Base-by-base conservation (phyloP, 495 filamentous ascomycete genomes). In the Penicillium parvum region DNA sequence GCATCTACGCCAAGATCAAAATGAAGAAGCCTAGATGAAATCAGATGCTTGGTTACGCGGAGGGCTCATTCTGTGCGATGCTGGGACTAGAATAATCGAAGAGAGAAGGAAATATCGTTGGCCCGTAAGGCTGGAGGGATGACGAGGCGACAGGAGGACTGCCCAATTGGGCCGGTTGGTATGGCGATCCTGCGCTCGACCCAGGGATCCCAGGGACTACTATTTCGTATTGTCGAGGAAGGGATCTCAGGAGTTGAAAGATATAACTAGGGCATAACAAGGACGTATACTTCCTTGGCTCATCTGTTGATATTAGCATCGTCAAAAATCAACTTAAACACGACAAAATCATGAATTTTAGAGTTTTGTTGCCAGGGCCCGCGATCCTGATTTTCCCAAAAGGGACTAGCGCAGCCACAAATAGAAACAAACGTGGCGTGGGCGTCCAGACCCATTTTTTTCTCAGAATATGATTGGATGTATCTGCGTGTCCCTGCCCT, bases 341-440 rank as follows among this genome's bases (percentile, higher is more conserved):
- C 12, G 28, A n/a, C n/a, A n/a, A n/a, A n/a, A n/a, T n/a, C n/a
- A n/a, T n/a, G n/a, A n/a, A n/a, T n/a, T n/a, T n/a, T n/a, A n/a
- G n/a, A n/a, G n/a, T n/a, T n/a, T n/a, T 30, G 12, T 30, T 10
- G n/a, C 7, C 28, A 36, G 17, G 26, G 35, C 16, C 16, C 23
- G 33, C 25, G 15, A 45, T 36, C 33, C 23, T 21, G 2, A 2
- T 9, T 15, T 17, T 1, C 41, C 34, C 18, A 12, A 21, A 37
- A 15, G 27, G 35, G 55, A 23, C 28, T 57, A 57, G 56, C 28
- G 43, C 14, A 8, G 28, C 42, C 52, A 45, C 40, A 45, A 61
- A 61, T 61, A 61, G 57, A 53, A 61, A 43, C 54, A 26, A 55
- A 50, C 48, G 55, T 58, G 55, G 55, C 43, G 40, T 32, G 30